Conservation (phyloP, 345 rosid genomes). For the Turnera subulata region DNA sequence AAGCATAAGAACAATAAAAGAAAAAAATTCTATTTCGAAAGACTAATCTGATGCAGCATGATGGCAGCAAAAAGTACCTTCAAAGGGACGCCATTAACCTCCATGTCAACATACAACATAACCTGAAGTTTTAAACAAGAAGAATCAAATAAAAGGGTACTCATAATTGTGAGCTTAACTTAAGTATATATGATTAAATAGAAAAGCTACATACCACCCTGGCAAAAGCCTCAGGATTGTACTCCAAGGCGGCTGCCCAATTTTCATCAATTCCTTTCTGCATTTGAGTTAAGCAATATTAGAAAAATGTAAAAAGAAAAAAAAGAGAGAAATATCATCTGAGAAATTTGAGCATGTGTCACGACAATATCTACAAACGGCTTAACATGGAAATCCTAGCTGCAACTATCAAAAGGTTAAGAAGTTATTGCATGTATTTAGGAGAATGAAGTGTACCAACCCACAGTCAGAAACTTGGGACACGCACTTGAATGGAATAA, state of each 20-base stretch:
- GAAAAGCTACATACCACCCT: slow-evolving; percentile 81
- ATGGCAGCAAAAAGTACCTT: slow-evolving; percentile 48
- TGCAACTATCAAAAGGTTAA: not conserved
- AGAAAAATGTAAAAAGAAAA: slow-evolving; percentile 3
- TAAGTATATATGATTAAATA: slow-evolving; percentile 7
- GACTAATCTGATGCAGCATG: not conserved
- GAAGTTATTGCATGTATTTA: no score
- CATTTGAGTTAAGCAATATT: slow-evolving; percentile 13
- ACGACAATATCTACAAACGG: not conserved
- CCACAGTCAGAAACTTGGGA: no score
- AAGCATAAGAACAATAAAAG: not conserved
- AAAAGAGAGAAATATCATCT: not conserved
- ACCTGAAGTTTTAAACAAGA: slow-evolving; percentile 42
- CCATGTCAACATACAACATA: slow-evolving; percentile 98
- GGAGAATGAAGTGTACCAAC: no score
- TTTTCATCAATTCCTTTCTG: slow-evolving; percentile 99
- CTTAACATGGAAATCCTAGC: no score
- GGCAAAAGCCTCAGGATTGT: slow-evolving; percentile 98
- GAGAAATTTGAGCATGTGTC: not conserved
- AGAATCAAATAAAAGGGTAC: slow-evolving; percentile 10
- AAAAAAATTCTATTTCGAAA: not conserved
- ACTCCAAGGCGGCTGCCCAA: slow-evolving; percentile 97
- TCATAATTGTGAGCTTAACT: slow-evolving; percentile 6
- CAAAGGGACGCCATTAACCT: slow-evolving; percentile 86
- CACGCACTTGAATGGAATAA: no score